Base-by-base conservation (phyloP, 192 early-diverging fungal species). In the Rhizophagus sp. region DNA sequence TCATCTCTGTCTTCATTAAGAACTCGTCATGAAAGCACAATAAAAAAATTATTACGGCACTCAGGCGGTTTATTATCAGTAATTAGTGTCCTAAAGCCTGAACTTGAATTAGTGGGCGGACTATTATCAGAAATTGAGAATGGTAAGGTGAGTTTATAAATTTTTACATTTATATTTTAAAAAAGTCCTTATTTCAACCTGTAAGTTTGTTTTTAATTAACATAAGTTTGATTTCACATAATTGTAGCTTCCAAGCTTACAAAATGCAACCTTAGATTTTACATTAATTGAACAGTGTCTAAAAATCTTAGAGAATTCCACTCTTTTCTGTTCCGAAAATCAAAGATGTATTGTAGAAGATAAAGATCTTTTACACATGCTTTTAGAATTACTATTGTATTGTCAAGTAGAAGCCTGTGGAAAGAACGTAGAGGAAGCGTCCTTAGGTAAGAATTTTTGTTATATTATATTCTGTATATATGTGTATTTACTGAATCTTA, bases 311-410 rank as follows among this genome's bases (percentile, higher is more conserved):
- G 76, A 78, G 41, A 49, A 50, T 33, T 41, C 50, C 3, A 67
- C 76, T 11, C 13, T 27, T 30, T 78, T 67, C 27, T 78, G 76
- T 67, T 17, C 62, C 7, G 76, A 78, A 78, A 78, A 78, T 47
- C 76, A 78, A 65, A 25, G 68, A 22, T n/a, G 64, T 15, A 78
- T 78, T 30, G 76, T 78, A 4, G 50, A 78, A 67, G 41, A 78
- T 17, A 44, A 65, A 50, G 70, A 75, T 25, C 25, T 81, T 30
- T 81, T 81, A 24, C 73, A 10, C 22, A 44, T 64, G 73, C 33
- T 81, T n/a, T 47, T 81, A 22, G 73, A 81, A 36, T 81, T 81
- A 12, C 36, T 81, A 15, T 33, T 81, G n/a, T 81, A 75, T 67
- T 81, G 62, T 81, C 80, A 81, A 49, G 22, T 81, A 15, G 72